Conservation (phyloP, 2,329 filamentous ascomycete species). For the Aspergillus tanneri region DNA sequence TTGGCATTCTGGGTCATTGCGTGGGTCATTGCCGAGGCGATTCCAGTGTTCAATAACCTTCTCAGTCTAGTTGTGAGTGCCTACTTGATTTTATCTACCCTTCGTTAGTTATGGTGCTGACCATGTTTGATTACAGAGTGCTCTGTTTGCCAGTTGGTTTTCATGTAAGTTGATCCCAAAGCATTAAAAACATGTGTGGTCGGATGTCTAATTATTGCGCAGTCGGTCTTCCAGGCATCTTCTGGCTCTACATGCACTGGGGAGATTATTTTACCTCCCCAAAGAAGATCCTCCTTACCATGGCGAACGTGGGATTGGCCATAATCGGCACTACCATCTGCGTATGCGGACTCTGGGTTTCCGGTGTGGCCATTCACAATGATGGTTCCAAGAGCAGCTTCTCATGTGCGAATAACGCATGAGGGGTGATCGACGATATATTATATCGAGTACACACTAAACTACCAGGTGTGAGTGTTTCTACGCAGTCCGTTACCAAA, state of each 20-base stretch:
- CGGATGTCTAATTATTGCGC: not conserved
- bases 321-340: slow-evolving; percentile 13
- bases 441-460: not conserved
- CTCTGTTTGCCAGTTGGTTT: slow-evolving; percentile 65
- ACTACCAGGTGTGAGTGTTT: too few relatives aligned
- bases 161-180: slow-evolving; percentile 44
- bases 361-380: slow-evolving; percentile 21
- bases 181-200: too few relatives aligned
- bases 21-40: slow-evolving; percentile 64
- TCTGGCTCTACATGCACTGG: slow-evolving; percentile 29
- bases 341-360: slow-evolving; percentile 16
- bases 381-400: slow-evolving; percentile 13
- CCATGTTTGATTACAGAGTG: slow-evolving; percentile 29
- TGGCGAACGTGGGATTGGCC: slow-evolving; percentile 10
- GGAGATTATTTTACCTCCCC: slow-evolving; percentile 20
- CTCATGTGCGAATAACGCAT: slow-evolving; percentile 18
- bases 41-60: slow-evolving; percentile 65
- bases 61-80: slow-evolving; percentile 50
- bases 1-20: slow-evolving; percentile 57
- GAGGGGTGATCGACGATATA: not conserved
- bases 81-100: not conserved
- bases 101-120: not conserved
- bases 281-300: slow-evolving; percentile 21
- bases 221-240: slow-evolving; percentile 20
- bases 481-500: too few relatives aligned